Percentiles rank a stretch among this genome's conserved stretches.
Evolutionary conservation across 495 filamentous ascomycete species (phyloP).

Genomic region (Penicillium atrosanguineum): DNA sequence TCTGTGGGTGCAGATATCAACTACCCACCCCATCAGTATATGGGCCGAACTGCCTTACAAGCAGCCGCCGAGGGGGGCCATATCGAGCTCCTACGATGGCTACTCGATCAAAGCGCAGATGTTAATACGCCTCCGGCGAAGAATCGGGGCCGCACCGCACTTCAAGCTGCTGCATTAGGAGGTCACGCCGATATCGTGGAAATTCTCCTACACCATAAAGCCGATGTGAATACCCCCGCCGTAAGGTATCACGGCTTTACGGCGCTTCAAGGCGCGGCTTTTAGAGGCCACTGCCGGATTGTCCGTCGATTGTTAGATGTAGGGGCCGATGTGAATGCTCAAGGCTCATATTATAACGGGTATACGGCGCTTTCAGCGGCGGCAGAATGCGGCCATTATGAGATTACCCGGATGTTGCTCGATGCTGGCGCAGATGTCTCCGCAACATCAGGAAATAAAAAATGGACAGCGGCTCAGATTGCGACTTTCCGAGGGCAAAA

Average conservation of each 20-base stretch:
- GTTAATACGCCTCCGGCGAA: slow-evolving; percentile 22
- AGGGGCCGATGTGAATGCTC: slow-evolving; percentile 8
- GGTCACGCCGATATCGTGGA: slow-evolving; percentile 5
- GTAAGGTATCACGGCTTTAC: slow-evolving; percentile 8
- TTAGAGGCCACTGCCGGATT: not conserved
- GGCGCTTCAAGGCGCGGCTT: slow-evolving; percentile 7
- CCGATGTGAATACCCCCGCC: slow-evolving; percentile 1
- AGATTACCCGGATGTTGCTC: slow-evolving; percentile 8
- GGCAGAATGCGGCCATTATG: slow-evolving; percentile 8
- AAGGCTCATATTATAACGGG: slow-evolving; percentile 6
- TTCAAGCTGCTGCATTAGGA: slow-evolving; percentile 17
- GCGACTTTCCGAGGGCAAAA: slow-evolving; percentile 2
- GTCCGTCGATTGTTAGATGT: slow-evolving; percentile 1
- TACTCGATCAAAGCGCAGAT: slow-evolving; percentile 30
- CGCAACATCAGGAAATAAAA: slow-evolving; percentile 4
- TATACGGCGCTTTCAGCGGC: slow-evolving; percentile 12
- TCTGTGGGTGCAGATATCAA: slow-evolving; percentile 13
- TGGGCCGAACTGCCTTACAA: slow-evolving; percentile 25
- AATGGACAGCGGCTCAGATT: slow-evolving; percentile 8
- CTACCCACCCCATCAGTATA: not conserved
- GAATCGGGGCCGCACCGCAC: slow-evolving; percentile 20
- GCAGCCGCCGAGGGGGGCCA: slow-evolving; percentile 22
- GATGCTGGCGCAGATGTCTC: slow-evolving; percentile 7
- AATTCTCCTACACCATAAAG: slow-evolving; percentile 1
- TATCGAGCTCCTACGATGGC: slow-evolving; percentile 20